These are phyloP conservation scores for Gossypium gossypioides DNA, from an alignment of 441 rosid genomes.

Conservation along the genomic window DNA sequence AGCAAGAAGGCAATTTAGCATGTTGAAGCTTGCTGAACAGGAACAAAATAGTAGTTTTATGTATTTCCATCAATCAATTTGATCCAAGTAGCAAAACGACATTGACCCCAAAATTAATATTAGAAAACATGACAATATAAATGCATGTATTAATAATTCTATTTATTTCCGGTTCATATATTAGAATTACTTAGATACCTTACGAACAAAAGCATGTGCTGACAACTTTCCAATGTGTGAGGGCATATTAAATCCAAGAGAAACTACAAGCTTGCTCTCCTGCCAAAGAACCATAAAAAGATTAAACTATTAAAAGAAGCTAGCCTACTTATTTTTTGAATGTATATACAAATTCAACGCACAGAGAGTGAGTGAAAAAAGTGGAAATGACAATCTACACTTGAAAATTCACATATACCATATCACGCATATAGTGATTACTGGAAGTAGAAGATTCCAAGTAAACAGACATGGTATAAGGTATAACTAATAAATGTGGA, in stretches of 20 bases:
- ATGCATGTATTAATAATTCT: background rate
- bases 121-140: background rate
- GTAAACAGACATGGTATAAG: background rate
- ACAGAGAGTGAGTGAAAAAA: background rate
- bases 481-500: background rate
- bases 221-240: conserved; percentile 41
- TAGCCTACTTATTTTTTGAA: background rate
- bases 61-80: background rate
- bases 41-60: background rate
- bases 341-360: background rate
- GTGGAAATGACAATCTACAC: background rate
- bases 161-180: background rate
- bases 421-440: background rate
- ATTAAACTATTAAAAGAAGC: background rate
- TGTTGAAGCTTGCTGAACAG: background rate
- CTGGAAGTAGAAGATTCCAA: background rate
- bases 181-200: conserved; percentile 37
- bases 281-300: conserved; percentile 13
- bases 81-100: background rate
- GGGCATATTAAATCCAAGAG: conserved; percentile 29
- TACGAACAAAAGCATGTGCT: conserved; percentile 46
- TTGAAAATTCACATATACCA: background rate
- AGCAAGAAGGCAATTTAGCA: background rate
- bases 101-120: background rate
- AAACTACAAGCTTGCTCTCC: conserved; percentile 35